These are phyloP conservation scores for Dalechampia spathulata DNA, from an alignment of 441 rosid species.

Conservation along the genomic window DNA sequence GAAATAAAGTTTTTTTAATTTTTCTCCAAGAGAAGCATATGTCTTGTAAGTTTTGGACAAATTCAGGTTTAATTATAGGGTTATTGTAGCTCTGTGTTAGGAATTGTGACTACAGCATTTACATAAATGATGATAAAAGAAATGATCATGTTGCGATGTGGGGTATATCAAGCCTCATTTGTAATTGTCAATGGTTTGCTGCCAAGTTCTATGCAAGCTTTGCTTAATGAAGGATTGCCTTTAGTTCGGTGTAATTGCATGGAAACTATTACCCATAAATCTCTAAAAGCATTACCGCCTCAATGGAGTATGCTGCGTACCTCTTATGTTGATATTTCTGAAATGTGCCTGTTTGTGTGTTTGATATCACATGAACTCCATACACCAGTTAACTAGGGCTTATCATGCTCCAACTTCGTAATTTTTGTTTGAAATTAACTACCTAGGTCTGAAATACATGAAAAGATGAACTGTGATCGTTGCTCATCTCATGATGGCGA, in stretches of 20 bases:
- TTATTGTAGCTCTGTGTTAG: background rate
- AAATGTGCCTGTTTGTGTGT: constrained; percentile 3
- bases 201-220: background rate
- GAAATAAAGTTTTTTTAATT: background rate
- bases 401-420: background rate
- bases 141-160: background rate
- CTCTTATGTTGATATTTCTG: background rate
- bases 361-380: constrained; percentile 6
- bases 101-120: constrained; percentile 1
- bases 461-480: constrained; percentile 74
- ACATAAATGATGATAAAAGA: background rate
- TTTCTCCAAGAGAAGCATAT: background rate
- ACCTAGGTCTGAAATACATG: constrained; percentile 93
- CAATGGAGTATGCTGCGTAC: background rate
- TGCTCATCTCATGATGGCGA: constrained; percentile 36
- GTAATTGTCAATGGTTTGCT: background rate
- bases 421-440: constrained; percentile 11
- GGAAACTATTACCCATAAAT: background rate
- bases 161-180: background rate
- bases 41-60: background rate
- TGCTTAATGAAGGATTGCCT: background rate
- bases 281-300: background rate
- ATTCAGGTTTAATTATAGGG: background rate
- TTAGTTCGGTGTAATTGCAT: background rate
- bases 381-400: constrained; percentile 1